These are phyloP conservation scores for Stentor coeruleus DNA, from an alignment of 73 alveolate genomes.

Conservation along the genomic window DNA sequence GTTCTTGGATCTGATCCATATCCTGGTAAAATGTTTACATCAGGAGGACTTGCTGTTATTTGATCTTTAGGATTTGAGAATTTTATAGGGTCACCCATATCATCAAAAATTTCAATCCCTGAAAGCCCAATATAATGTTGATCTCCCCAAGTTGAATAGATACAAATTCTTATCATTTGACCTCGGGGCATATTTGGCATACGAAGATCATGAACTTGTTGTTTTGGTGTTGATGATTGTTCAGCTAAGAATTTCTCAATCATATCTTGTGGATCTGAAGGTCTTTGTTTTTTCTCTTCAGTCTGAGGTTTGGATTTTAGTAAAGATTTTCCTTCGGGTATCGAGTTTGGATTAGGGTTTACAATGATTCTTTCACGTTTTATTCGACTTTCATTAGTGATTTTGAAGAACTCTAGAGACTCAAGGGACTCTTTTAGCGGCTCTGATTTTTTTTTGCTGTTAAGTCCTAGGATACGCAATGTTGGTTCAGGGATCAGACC, in stretches of 20 bases:
- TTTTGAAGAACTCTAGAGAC: conserved; percentile 67
- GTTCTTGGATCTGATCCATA: conserved; percentile 87
- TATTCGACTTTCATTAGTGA: conserved; percentile 76
- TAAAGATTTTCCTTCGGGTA: no score
- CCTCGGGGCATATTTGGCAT: conserved; percentile 73
- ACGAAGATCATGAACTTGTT: conserved; percentile 34
- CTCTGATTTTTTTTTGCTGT: conserved; percentile 28
- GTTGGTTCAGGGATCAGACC: conserved; percentile 23
- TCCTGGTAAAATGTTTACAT: conserved; percentile 77
- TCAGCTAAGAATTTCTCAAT: conserved; percentile 9
- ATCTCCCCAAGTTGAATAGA: conserved; percentile 87
- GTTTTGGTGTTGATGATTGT: conserved; percentile 4
- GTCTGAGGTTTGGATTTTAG: not conserved
- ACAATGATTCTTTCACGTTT: conserved; percentile 27
- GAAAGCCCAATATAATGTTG: conserved; percentile 71
- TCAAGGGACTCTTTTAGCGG: conserved; percentile 57
- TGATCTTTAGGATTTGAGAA: conserved; percentile 32
- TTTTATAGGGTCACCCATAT: conserved; percentile 51
- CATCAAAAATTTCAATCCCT: conserved; percentile 75
- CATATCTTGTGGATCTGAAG: not conserved
- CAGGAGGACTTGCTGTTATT: conserved; percentile 82
- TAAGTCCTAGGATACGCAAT: conserved; percentile 4
- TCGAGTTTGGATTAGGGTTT: no score
- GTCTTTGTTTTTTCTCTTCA: not conserved
- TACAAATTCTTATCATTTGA: conserved; percentile 39